Evolutionary conservation across 176 grass and related monocot species (phyloP).

Genomic region (Raddia guianensis): DNA sequence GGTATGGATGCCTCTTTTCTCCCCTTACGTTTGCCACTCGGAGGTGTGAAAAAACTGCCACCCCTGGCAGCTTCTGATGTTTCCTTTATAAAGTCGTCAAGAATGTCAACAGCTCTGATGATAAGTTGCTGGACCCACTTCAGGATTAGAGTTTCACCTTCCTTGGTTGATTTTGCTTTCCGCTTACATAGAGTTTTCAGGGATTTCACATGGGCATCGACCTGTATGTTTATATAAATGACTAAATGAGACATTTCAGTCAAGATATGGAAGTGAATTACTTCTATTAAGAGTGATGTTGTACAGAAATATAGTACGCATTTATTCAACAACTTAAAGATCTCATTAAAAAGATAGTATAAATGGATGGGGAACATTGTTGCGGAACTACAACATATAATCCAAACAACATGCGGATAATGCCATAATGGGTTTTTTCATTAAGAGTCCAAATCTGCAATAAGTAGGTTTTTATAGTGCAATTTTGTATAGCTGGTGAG

Average conservation of each 20-base stretch:
- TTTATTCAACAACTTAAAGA: neutral
- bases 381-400: constrained; percentile 8
- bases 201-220: constrained; percentile 94
- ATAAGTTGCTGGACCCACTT: constrained; percentile 85
- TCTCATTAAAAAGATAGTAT: constrained; percentile 5
- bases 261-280: constrained; percentile 29
- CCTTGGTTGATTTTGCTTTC: constrained; percentile 70
- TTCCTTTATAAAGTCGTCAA: constrained; percentile 67
- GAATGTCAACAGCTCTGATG: constrained; percentile 41
- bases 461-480: neutral
- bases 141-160: constrained; percentile 62
- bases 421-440: neutral
- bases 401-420: neutral
- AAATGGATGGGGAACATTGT: constrained; percentile 5
- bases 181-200: constrained; percentile 85
- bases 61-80: constrained; percentile 49
- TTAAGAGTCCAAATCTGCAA: constrained; percentile 27
- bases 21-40: constrained; percentile 53
- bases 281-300: constrained; percentile 19
- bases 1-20: constrained; percentile 44
- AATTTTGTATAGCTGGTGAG: constrained; percentile 22
- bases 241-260: constrained; percentile 35
- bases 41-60: constrained; percentile 63
- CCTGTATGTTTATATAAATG: constrained; percentile 52
- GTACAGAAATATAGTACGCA: constrained; percentile 26